These are phyloP conservation scores for Cadophora luteo-olivacea DNA, from an alignment of 2,329 filamentous ascomycete species.

Conservation along the genomic window DNA sequence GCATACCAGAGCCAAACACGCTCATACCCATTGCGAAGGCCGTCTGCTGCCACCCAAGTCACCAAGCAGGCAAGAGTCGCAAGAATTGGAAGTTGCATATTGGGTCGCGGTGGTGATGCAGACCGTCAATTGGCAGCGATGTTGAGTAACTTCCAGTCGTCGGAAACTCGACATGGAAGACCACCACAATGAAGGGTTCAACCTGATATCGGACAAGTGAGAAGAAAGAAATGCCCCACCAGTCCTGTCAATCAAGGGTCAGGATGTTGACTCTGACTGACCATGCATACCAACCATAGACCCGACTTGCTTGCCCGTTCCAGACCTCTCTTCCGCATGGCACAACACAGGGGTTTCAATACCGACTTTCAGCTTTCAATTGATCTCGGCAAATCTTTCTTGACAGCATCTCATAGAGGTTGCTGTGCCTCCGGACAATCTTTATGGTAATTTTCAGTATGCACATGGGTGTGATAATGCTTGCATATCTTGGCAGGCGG, in stretches of 20 bases:
- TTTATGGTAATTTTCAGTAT: not conserved
- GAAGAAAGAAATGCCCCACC: not conserved
- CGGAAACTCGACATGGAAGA: not conserved
- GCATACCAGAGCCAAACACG: constrained; percentile 13
- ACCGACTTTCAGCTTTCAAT: not conserved
- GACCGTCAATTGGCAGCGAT: not conserved
- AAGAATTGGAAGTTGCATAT: constrained; percentile 5
- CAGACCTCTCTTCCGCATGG: not conserved
- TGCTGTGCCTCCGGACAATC: not conserved
- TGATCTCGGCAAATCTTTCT: not conserved
- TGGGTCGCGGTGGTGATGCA: not conserved
- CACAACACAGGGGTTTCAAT: not conserved
- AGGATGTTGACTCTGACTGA: too few relatives aligned
- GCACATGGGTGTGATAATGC: not conserved
- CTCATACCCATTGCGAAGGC: constrained; percentile 6
- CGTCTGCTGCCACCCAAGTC: not conserved
- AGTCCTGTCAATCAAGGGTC: not conserved
- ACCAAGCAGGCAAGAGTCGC: not conserved
- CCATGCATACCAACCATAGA: not conserved
- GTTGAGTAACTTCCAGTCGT: not conserved
- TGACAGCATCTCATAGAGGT: not conserved
- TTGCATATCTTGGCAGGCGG: not conserved
- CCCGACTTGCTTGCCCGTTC: not conserved
- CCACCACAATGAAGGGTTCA: not conserved
- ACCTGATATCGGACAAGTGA: not conserved